phyloP scores from a whole-genome alignment of 257 asterid species.

The Penstemon davidsonii region DNA sequence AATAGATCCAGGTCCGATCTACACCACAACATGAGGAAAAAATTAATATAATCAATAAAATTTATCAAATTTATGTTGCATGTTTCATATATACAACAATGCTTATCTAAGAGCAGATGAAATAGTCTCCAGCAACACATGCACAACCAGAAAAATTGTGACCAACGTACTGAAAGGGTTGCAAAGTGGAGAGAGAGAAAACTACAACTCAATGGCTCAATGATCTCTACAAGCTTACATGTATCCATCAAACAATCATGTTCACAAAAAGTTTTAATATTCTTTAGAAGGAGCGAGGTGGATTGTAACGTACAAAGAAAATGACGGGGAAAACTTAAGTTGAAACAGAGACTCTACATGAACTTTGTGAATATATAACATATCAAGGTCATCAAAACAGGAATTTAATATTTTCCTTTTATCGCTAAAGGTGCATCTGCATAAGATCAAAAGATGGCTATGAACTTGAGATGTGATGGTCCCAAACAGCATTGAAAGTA shows the following conservation, averaged over 20 bases:
- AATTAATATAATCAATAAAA: constrained; percentile 3
- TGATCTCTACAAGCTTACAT: background rate
- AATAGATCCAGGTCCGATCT: constrained; percentile 95
- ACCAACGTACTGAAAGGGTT: background rate
- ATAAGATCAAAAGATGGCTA: background rate
- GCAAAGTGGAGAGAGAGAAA: background rate
- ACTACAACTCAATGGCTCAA: background rate
- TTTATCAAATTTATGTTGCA: constrained; percentile 17
- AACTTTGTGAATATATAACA: background rate
- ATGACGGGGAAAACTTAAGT: background rate
- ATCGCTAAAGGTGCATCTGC: background rate
- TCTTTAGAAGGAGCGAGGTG: background rate
- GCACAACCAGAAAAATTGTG: background rate
- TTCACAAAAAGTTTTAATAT: background rate
- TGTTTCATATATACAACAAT: constrained; percentile 1
- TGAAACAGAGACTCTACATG: constrained; percentile 11
- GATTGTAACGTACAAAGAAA: background rate
- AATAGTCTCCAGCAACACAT: constrained; percentile 6
- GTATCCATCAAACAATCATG: constrained; percentile 5
- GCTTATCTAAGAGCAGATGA: background rate
- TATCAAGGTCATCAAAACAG: background rate
- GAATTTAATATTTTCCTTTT: background rate
- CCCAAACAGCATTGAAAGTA: constrained; percentile 4
- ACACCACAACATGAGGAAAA: constrained; percentile 34
- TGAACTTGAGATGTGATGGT: background rate